Evolutionary conservation across 768 basidiomycete species (phyloP).

Genomic region (Paxillus rubicundulus): DNA sequence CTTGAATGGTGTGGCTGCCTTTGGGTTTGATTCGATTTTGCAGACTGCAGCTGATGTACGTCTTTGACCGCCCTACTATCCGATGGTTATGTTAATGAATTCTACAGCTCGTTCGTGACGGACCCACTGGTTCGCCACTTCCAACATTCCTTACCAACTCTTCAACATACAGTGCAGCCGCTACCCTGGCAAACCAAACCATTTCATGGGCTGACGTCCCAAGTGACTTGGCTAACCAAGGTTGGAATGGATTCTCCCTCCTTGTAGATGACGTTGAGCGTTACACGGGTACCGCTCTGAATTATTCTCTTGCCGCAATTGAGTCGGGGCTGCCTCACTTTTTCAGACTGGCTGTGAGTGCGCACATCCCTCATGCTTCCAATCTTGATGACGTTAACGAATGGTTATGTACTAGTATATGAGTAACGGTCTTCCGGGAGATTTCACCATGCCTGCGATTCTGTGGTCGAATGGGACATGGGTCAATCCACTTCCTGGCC

Average conservation of each 20-base stretch:
- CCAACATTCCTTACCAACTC: conserved; percentile 75
- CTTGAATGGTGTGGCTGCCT: conserved; percentile 74
- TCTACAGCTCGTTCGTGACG: conserved; percentile 68
- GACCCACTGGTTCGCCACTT: conserved; percentile 61
- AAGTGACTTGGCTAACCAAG: conserved; percentile 23
- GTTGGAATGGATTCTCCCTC: conserved; percentile 76
- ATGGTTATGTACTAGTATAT: conserved; percentile 44
- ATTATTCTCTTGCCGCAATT: conserved; percentile 66
- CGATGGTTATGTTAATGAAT: conserved; percentile 1
- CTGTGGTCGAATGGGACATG: conserved; percentile 81
- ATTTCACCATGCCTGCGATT: conserved; percentile 78
- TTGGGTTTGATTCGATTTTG: conserved; percentile 76
- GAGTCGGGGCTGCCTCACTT: conserved; percentile 64
- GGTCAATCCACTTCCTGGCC: conserved; percentile 70
- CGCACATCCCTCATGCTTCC: background rate
- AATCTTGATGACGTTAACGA: conserved; percentile 3
- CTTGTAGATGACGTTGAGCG: conserved; percentile 86
- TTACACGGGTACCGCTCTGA: conserved; percentile 66
- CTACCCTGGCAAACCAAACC: conserved; percentile 52
- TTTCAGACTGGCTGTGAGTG: conserved; percentile 73
- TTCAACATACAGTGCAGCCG: conserved; percentile 56
- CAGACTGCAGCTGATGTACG: conserved; percentile 70
- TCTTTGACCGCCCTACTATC: conserved; percentile 2
- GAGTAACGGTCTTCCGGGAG: conserved; percentile 49
- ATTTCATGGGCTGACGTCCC: conserved; percentile 57